Evolutionary conservation across 257 asterid genomes (phyloP), one percentile per base, ranked within the genome.

Genomic region (Solanum arcanum): DNA sequence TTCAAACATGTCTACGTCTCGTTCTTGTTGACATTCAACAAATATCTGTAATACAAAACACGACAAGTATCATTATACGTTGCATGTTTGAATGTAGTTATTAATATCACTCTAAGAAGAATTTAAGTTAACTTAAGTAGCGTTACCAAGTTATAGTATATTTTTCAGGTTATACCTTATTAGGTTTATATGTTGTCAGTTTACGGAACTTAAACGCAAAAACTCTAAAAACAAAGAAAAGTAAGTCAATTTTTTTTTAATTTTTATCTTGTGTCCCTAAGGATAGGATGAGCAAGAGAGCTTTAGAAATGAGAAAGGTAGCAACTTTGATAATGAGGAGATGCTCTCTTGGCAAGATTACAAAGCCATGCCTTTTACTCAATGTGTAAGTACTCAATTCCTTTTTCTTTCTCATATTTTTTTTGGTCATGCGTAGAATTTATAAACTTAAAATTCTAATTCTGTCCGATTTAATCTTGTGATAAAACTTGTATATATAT

Each of bases 351-450:
- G 98, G 99, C 92, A 94, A 88, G 96, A 95, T 86, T 96, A 95
- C 88, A 96, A 96, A 89, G 92, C 95, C 27, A 94, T 94, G 98
- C 88, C 96, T 87, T 96, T 93, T 88, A 94, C 98, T 73, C 99
- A 96, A 84, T 95, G 99, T 86, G 99, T 94, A 88, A 85, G 99
- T 89, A 39, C 20, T 75, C 21, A 20, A 59, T 46, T 62, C 70
- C 70, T 62, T 62, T 31, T 62, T 62, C 33, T 23, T 11, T 62
- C 27, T 62, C 29, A 21, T 62, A 15, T 64, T 64, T 64, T 64
- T 2, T 64, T 64, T 2, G 25, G 9, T n/a, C 3, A n/a, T 8
- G 18, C 0, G 1, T 2, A 33, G 0, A 72, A 72, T 16, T 72
- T 9, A 9, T 33, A 72, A 33, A 72, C 8, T 72, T 0, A 72